Evolutionary conservation across 2,329 filamentous ascomycete species (phyloP).

Genomic region (Trichoderma lentiforme): DNA sequence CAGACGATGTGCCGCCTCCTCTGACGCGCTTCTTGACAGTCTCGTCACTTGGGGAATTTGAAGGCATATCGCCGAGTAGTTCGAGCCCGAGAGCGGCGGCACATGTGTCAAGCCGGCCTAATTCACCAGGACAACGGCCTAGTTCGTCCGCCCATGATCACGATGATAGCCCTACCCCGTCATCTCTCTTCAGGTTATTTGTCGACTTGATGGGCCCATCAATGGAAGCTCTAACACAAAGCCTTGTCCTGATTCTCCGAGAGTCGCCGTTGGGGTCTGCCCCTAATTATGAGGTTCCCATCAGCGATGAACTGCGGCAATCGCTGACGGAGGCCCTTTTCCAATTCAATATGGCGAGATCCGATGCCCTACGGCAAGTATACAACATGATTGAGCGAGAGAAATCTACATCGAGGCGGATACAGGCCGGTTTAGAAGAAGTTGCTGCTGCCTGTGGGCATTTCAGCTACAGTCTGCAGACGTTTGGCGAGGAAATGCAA

Average conservation of each 20-base stretch:
- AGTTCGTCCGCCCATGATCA: slow-evolving; percentile 1
- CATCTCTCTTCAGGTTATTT: slow-evolving; percentile 78
- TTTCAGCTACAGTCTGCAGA: slow-evolving; percentile 82
- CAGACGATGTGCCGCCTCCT: not conserved
- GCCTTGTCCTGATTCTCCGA: slow-evolving; percentile 74
- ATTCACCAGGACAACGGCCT: not conserved
- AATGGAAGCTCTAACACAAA: slow-evolving; percentile 85
- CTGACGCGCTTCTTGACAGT: slow-evolving; percentile 2
- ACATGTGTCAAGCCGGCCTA: not conserved
- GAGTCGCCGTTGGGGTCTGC: slow-evolving; percentile 66
- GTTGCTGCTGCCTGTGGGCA: slow-evolving; percentile 89
- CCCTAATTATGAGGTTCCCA: slow-evolving; percentile 46
- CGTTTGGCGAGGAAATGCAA: slow-evolving; percentile 82
- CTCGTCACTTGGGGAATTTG: slow-evolving; percentile 9
- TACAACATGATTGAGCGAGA: slow-evolving; percentile 71
- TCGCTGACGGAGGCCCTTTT: slow-evolving; percentile 72
- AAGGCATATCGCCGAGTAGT: not conserved
- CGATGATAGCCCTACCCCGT: slow-evolving; percentile 50
- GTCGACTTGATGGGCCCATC: slow-evolving; percentile 81
- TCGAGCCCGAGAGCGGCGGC: not conserved
- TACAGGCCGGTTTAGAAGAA: slow-evolving; percentile 86
- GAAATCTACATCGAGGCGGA: slow-evolving; percentile 59
- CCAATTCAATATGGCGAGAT: slow-evolving; percentile 68
- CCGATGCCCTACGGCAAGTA: slow-evolving; percentile 67
- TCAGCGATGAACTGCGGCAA: slow-evolving; percentile 68